A percentile compares a stretch with the other conserved stretches of the same genome.
These are phyloP conservation scores for Candida dajiaensis DNA, from an alignment of 805 yeast genomes.

Conservation along the genomic window DNA sequence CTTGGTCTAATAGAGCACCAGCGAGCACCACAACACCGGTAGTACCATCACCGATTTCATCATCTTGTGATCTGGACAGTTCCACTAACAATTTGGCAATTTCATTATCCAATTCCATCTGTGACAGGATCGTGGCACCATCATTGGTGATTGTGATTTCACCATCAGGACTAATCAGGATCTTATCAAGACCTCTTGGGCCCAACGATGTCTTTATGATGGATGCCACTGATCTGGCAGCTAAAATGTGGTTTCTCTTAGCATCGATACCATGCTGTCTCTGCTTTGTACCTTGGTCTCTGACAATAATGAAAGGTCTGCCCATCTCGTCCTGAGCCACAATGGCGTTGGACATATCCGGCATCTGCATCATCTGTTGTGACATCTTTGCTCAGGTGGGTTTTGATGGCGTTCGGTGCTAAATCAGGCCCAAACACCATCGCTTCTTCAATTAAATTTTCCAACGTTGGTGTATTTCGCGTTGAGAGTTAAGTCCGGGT, in stretches of 20 bases:
- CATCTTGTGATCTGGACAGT: conserved; percentile 87
- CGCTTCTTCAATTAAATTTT: background rate
- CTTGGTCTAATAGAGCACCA: conserved; percentile 90
- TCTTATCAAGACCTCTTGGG: conserved; percentile 97
- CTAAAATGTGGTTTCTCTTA: conserved; percentile 78
- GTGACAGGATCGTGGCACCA: conserved; percentile 94
- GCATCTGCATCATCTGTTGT: conserved; percentile 44
- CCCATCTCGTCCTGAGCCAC: conserved; percentile 99
- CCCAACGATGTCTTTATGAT: conserved; percentile 91
- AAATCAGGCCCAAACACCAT: background rate
- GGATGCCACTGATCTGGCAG: conserved; percentile 91
- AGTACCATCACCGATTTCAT: conserved; percentile 60
- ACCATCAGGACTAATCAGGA: conserved; percentile 91
- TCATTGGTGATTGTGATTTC: conserved; percentile 97
- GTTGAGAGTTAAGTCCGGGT: background rate
- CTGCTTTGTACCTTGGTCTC: conserved; percentile 66
- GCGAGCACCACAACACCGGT: conserved; percentile 98
- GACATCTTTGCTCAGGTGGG: conserved; percentile 20
- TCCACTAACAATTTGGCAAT: conserved; percentile 94
- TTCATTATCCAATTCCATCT: conserved; percentile 94
- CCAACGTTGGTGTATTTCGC: background rate
- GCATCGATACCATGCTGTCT: conserved; percentile 79
- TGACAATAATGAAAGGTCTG: conserved; percentile 94
- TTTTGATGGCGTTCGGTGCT: background rate
- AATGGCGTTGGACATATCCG: conserved; percentile 96